Base-by-base conservation (phyloP, 495 filamentous ascomycete species). In the Penicillium desertorum region DNA sequence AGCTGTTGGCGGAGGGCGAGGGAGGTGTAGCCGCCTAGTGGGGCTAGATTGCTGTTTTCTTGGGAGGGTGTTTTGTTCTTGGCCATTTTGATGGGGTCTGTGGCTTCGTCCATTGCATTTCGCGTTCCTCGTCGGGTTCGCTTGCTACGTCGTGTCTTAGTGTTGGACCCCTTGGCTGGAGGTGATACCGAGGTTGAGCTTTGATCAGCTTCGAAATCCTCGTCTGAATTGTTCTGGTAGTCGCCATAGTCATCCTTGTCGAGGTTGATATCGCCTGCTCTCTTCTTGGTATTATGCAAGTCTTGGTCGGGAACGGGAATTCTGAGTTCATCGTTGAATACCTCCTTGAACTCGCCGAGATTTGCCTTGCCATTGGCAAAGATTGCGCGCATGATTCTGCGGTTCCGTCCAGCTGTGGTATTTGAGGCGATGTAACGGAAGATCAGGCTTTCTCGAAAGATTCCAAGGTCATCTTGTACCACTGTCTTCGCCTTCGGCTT, bases 1-100 rank as follows among this genome's bases (percentile, higher is more conserved):
- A 91, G 71, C 20, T 84, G 81, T 63, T 86, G 80, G 32, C 88
- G 84, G 54, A 89, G 67, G n/a, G 71, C 66, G 17, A 90, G 76
- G 2, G 86, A 82, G 7, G 83, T 73, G 20, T 81, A 74, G 45
- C 84, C 81, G 12, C 84, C 82, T 34, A 82, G 65, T 12, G 58
- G 46, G 32, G 67, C 66, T 8, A 76, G 54, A 22, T 67, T 71
- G 47, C 62, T 64, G 45, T 55, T 34, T 25, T 60, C 52, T 4
- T 39, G 56, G 43, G 56, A 34, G 9, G 55, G 29, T 19, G 50
- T 45, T 17, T 61, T 42, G 6, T 37, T 44, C 10, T 60, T 39
- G 11, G 5, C 4, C 17, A 37, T 30, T 4, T 56, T 36, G 34
- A 29, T 22, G 6, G 54, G 10, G 50, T 54, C 19, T 52, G 48